These are phyloP conservation scores for Chrysoporthe austroafricana DNA, from an alignment of 2,329 filamentous ascomycete genomes.

Conservation along the genomic window DNA sequence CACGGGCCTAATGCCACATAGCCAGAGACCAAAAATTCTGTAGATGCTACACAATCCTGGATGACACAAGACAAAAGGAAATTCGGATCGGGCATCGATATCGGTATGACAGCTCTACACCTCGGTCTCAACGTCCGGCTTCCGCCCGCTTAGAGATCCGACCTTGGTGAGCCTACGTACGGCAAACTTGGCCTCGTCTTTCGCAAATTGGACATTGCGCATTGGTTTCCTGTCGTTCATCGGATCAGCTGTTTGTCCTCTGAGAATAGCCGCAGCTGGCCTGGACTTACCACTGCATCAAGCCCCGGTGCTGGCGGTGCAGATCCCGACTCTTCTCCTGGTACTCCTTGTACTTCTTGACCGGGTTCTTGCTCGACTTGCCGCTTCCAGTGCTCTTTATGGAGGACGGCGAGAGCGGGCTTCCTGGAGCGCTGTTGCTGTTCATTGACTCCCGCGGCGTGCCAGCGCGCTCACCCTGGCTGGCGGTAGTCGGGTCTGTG, in stretches of 20 bases:
- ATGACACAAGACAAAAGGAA: not conserved
- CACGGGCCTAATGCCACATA: not conserved
- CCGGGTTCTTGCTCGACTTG: constrained; percentile 53
- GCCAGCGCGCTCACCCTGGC: constrained; percentile 23
- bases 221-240: constrained; percentile 63
- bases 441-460: constrained; percentile 30
- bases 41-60: not conserved
- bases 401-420: constrained; percentile 17
- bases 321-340: constrained; percentile 72
- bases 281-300: constrained; percentile 82
- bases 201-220: constrained; percentile 83
- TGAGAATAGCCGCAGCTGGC: not conserved
- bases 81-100: not conserved
- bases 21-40: not conserved
- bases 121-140: constrained; percentile 88
- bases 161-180: constrained; percentile 76
- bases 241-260: not conserved
- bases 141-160: constrained; percentile 76
- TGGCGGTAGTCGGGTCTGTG: constrained; percentile 31
- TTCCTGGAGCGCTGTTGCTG: constrained; percentile 33
- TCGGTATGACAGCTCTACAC: constrained; percentile 40
- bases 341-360: constrained; percentile 64
- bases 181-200: constrained; percentile 82
- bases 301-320: constrained; percentile 81
- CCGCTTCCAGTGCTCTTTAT: constrained; percentile 35